A percentile compares a stretch with the other conserved stretches of the same genome.
Evolutionary conservation across 2,329 filamentous ascomycete genomes (phyloP).

Genomic region (Aspergillus texensis): DNA sequence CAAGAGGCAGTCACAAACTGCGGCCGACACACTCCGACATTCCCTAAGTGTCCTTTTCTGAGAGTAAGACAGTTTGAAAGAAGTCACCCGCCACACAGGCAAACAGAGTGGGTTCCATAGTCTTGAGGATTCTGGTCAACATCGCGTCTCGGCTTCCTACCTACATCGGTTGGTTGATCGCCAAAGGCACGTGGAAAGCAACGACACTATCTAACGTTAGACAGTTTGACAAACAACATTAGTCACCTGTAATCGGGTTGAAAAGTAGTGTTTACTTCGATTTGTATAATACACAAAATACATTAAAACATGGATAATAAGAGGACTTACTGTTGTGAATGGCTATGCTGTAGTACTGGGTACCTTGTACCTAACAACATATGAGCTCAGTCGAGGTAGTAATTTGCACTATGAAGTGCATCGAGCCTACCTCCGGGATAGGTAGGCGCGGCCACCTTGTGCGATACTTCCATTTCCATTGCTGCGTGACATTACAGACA

Average conservation of each 20-base stretch:
- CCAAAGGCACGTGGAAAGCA: not conserved
- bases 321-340: not conserved
- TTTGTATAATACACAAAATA: not conserved
- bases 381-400: not conserved
- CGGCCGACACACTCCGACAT: not conserved
- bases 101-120: not conserved
- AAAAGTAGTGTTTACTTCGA: not conserved
- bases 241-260: not conserved
- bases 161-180: not conserved
- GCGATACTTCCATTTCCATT: constrained; percentile 56
- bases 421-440: constrained; percentile 27
- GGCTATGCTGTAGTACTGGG: not conserved
- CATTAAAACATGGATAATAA: not conserved
- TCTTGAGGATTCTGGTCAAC: not conserved
- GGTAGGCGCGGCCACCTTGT: constrained; percentile 45
- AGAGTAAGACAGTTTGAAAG: no score
- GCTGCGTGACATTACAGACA: constrained; percentile 85
- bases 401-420: not conserved
- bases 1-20: constrained; percentile 6
- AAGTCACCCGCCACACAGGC: not conserved
- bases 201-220: not conserved
- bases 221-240: not conserved
- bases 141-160: not conserved
- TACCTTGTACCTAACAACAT: not conserved
- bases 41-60: not conserved